A percentile compares a stretch with the other conserved stretches of the same genome.
Conservation (phyloP, 2,329 filamentous ascomycete species). For the Colletotrichum cordylinicola region DNA sequence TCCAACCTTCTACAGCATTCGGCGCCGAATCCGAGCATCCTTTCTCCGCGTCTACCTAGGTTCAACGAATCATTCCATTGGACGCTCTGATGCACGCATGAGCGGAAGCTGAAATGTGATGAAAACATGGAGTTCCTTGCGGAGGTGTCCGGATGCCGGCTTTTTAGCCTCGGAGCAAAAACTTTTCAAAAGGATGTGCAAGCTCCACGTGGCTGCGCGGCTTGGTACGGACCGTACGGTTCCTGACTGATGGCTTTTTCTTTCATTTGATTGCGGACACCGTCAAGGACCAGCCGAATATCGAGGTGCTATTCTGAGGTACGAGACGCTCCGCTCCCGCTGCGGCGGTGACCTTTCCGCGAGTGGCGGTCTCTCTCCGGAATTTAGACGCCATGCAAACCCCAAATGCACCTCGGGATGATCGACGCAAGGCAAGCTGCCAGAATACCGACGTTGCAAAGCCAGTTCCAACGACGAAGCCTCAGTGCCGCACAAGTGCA, state of each 20-base stretch:
- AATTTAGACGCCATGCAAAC: background rate
- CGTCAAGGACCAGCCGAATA: background rate
- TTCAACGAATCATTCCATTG: background rate
- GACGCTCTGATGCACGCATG: background rate
- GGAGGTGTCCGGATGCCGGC: background rate
- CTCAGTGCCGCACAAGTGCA: background rate
- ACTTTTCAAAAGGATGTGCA: background rate
- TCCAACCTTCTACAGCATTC: slow-evolving; percentile 4
- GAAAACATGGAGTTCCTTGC: slow-evolving; percentile 2
- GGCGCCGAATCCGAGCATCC: background rate
- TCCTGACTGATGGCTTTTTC: background rate
- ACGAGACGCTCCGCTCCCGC: background rate
- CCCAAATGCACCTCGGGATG: background rate
- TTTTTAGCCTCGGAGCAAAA: background rate
- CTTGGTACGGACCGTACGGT: background rate
- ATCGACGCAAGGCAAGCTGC: slow-evolving; percentile 2
- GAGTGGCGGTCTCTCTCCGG: background rate
- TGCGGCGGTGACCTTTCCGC: background rate
- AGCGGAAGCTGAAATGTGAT: background rate
- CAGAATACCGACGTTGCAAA: background rate
- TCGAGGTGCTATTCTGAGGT: background rate
- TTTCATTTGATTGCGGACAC: background rate
- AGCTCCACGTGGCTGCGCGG: background rate
- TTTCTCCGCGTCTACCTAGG: background rate
- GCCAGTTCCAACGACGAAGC: background rate